A percentile compares a stretch with the other conserved stretches of the same genome.
phyloP scores from a whole-genome alignment of 192 early-diverging fungal species.

The Umbelopsis sp. region DNA sequence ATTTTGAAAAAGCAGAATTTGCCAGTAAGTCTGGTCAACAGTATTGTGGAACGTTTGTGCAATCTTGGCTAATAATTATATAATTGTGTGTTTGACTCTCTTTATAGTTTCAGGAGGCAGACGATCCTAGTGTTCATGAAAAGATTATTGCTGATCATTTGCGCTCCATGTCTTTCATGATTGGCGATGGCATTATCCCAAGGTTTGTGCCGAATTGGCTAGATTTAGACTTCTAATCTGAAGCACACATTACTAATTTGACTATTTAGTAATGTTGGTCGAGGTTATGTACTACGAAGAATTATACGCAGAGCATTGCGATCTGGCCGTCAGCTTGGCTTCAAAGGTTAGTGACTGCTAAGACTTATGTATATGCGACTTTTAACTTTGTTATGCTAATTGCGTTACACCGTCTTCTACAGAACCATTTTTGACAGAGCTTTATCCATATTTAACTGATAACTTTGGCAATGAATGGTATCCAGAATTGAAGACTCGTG shows the following conservation, averaged over 20 bases:
- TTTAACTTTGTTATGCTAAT: background rate
- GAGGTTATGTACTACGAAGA: conserved; percentile 62
- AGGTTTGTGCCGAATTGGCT: too few species aligned
- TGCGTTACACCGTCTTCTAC: background rate
- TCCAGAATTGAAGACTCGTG: conserved; percentile 45
- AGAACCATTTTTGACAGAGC: conserved; percentile 54
- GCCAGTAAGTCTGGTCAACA: background rate
- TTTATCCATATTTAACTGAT: conserved; percentile 50
- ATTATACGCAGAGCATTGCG: conserved; percentile 61
- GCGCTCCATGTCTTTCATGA: conserved; percentile 57
- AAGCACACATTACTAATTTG: background rate
- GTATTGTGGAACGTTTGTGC: background rate
- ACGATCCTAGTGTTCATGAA: conserved; percentile 47
- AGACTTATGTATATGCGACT: background rate
- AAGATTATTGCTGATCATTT: conserved; percentile 64
- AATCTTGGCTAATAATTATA: background rate
- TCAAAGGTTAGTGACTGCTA: conserved; percentile 39
- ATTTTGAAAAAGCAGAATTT: conserved; percentile 28
- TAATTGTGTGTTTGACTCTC: background rate
- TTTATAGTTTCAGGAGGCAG: background rate
- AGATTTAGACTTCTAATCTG: too few species aligned
- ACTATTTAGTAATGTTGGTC: conserved; percentile 46
- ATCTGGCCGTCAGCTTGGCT: conserved; percentile 58
- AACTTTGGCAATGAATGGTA: conserved; percentile 42
- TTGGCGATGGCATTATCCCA: conserved; percentile 62